Percentiles rank a stretch among this genome's conserved stretches.
These are phyloP conservation scores for Solidago caesia DNA, from an alignment of 129 eudicot species.

Conservation along the genomic window DNA sequence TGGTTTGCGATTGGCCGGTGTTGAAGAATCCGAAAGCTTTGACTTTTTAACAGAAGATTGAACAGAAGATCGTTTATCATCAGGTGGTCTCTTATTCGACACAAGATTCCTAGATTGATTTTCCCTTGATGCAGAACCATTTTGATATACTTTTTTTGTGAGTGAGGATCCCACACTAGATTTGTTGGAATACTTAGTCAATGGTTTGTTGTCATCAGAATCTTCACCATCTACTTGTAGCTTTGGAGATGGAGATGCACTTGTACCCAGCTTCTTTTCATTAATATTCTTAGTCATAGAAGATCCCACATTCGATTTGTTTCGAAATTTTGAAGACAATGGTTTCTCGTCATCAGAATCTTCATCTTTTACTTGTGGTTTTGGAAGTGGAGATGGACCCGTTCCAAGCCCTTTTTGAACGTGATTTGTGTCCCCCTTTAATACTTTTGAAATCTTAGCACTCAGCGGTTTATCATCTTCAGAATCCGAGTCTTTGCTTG, in stretches of 20 bases:
- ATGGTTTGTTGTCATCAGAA: constrained; percentile 46
- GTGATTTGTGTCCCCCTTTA: constrained; percentile 41
- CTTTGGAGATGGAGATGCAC: no score
- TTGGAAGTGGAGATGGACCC: constrained; percentile 23
- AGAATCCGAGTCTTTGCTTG: constrained; percentile 50
- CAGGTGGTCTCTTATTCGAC: constrained; percentile 59
- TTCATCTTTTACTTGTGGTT: constrained; percentile 41
- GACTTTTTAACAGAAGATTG: constrained; percentile 59
- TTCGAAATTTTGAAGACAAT: constrained; percentile 43
- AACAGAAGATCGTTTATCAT: constrained; percentile 38
- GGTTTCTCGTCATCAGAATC: constrained; percentile 77
- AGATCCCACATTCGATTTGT: constrained; percentile 40
- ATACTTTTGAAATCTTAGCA: constrained; percentile 36
- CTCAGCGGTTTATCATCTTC: constrained; percentile 79
- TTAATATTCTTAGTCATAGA: no score
- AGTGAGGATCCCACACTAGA: not conserved
- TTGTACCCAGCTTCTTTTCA: no score
- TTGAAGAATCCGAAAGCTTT: constrained; percentile 61
- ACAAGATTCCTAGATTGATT: constrained; percentile 33
- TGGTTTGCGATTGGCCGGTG: constrained; percentile 47
- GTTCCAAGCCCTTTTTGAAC: constrained; percentile 34
- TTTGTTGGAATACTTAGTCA: constrained; percentile 8
- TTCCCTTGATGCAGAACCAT: constrained; percentile 57
- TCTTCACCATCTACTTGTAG: not conserved
- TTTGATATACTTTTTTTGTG: constrained; percentile 47